Evolutionary conservation across 495 filamentous ascomycete species (phyloP), one percentile per base, ranked within the genome.

Genomic region (Astrocystis sublimbata): DNA sequence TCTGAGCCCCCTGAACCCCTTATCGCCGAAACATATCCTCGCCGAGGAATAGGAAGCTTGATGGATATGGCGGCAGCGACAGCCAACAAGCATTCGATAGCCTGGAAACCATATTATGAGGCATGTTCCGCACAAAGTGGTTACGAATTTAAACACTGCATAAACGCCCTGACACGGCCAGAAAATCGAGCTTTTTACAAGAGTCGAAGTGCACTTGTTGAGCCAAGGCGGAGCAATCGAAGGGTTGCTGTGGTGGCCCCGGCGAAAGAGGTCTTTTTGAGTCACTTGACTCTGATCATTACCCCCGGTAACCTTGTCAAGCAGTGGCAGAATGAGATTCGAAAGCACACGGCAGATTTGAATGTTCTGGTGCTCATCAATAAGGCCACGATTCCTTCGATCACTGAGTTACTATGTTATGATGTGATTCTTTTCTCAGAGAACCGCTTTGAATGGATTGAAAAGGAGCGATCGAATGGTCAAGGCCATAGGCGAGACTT

Each of bases 361-460:
- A 85, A 85, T 7, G 77, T 92, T 0, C 78, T 93, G 0, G 75
- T 84, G 4, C 65, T 93, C 24, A 64, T 76, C 4, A 74, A 76
- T 12, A 80, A 81, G n/a, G 62, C 72, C n/a, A 42, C 55, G 12
- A 76, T 90, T 1, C 93, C 93, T 0, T 61, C 79, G 0, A 74
- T 81, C 0, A 70, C 82, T 4, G 76, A 86, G 13, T 77, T 98
- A 0, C 61, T 88, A 12, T 69, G 83, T 0, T 92, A 88, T 68
- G 93, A 97, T 70, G 80, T 97, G 28, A 71, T 97, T 6, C 73
- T 98, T 0, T 90, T 96, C 66, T 89, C 90, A 5, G 86, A 86
- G 36, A 79, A 76, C 21, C 83, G 89, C 0, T 93, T 96, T 66
- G 89, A 91, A 64, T 79, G 76, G 54, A 86, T 90, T 41, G 71